Evolutionary conservation across 257 asterid species (phyloP), one percentile per base, ranked within the genome.

Genomic region (Rubia yunnanensis): DNA sequence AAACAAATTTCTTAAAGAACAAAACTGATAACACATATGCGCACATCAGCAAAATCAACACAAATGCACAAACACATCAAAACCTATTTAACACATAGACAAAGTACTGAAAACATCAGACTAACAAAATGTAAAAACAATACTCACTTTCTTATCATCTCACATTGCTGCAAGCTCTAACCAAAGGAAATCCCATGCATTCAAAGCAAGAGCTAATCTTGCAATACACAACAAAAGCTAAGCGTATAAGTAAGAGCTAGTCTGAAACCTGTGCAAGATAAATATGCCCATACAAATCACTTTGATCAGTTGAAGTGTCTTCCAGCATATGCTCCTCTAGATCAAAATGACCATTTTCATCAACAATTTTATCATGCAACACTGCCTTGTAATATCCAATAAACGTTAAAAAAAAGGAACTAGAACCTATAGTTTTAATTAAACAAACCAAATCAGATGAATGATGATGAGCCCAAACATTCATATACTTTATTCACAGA

Each of bases 221-320:
- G 10, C 24, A 48, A 48, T 18, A 48, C 17, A 48, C 24, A 48
- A 48, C 54, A 48, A n/a, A 17, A 48, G 0, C 54, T 48, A 18
- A 18, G 54, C 54, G 2, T 5, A 15, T n/a, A 17, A n/a, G n/a
- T n/a, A n/a, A n/a, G n/a, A n/a, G n/a, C n/a, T n/a, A n/a, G n/a
- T 18, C 22, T 64, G 70, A 68, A 74, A 90, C 97, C 95, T 94
- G 99, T 10, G 99, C 99, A 64, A 90, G 84, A 80, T 90, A 94
- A 67, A 86, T 81, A 80, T 88, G 95, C 72, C 85, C 82, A 4
- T 79, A 87, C 70, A 69, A 66, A 80, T 79, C 82, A 32, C 34
- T 74, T 50, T 74, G 76, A 68, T 80, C 80, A 26, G 75, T 54
- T 63, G 27, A 72, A 68, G 69, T 65, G 57, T 64, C 81, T 53